Conservation (phyloP, 192 early-diverging fungal genomes). For the Gorgonomyces haynaldii region DNA sequence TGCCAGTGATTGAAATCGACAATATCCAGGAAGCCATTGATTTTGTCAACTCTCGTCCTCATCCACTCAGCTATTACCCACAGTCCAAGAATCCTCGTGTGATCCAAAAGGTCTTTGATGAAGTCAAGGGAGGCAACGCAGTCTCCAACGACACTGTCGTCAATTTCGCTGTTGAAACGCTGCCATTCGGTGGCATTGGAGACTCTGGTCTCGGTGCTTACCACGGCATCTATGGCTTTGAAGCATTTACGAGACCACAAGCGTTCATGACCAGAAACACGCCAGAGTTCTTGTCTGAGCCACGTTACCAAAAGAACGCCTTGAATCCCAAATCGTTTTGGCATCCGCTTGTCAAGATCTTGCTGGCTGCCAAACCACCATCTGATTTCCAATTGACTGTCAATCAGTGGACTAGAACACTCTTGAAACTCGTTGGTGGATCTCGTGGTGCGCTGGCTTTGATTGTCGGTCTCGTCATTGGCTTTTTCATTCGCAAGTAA, state of each 20-base stretch:
- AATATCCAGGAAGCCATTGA: conserved; percentile 22
- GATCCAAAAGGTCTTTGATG: conserved; percentile 46
- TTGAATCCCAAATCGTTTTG: too few species aligned
- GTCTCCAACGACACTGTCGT: conserved; percentile 71
- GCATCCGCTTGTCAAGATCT: too few species aligned
- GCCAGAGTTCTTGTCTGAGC: conserved; percentile 6
- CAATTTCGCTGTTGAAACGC: conserved; percentile 23
- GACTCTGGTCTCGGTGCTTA: conserved; percentile 77
- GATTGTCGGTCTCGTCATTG: too few species aligned
- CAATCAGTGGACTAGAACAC: too few species aligned
- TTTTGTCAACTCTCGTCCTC: conserved; percentile 11
- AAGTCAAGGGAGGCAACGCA: conserved; percentile 64
- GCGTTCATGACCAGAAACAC: conserved; percentile 2
- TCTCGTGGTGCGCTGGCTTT: too few species aligned
- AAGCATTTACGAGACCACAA: conserved; percentile 68
- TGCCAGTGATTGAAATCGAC: conserved; percentile 58
- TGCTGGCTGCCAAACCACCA: too few species aligned
- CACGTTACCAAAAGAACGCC: conserved; percentile 17
- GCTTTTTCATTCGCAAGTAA: too few species aligned
- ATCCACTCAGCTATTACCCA: conserved; percentile 68
- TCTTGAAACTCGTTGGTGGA: too few species aligned
- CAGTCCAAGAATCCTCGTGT: conserved; percentile 43
- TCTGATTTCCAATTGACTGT: too few species aligned
- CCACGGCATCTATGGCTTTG: conserved; percentile 66
- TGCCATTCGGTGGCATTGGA: conserved; percentile 85